phyloP scores from a whole-genome alignment of 176 grass and related monocot species.

The Thinopyrum elongatum region DNA sequence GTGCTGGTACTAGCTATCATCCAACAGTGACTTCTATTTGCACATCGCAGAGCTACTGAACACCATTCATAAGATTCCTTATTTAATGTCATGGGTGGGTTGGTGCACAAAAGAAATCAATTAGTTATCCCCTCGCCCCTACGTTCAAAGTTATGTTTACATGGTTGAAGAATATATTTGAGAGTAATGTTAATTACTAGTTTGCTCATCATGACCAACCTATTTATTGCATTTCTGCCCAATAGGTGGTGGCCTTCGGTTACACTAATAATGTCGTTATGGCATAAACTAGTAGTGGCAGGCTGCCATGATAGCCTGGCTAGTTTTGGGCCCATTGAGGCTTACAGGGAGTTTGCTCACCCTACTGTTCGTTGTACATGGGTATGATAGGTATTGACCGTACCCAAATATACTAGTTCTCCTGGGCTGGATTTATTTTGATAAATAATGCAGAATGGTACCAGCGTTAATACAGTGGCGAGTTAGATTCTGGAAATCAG shows the following conservation, averaged over 20 bases:
- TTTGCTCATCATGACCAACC: not conserved
- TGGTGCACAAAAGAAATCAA: not conserved
- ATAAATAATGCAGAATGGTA: no score
- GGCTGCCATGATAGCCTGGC: not conserved
- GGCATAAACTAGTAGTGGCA: not conserved
- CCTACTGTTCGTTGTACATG: no score
- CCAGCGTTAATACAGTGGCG: not conserved
- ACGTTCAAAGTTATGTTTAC: not conserved
- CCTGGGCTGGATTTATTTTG: no score
- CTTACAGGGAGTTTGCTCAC: not conserved
- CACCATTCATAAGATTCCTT: not conserved
- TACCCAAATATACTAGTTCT: no score
- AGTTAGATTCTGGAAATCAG: conserved; percentile 50
- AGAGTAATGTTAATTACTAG: not conserved
- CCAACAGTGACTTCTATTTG: not conserved
- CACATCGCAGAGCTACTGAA: not conserved
- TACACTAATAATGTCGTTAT: not conserved
- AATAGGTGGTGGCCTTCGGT: not conserved
- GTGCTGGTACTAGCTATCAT: not conserved
- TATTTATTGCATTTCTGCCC: not conserved
- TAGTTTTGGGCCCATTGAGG: not conserved
- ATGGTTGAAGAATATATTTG: not conserved
- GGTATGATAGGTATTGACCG: no score
- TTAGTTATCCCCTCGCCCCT: no score
- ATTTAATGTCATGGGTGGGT: not conserved